Evolutionary conservation across 768 basidiomycete species (phyloP), one percentile per base, ranked within the genome.

Genomic region (Calocybe indica): DNA sequence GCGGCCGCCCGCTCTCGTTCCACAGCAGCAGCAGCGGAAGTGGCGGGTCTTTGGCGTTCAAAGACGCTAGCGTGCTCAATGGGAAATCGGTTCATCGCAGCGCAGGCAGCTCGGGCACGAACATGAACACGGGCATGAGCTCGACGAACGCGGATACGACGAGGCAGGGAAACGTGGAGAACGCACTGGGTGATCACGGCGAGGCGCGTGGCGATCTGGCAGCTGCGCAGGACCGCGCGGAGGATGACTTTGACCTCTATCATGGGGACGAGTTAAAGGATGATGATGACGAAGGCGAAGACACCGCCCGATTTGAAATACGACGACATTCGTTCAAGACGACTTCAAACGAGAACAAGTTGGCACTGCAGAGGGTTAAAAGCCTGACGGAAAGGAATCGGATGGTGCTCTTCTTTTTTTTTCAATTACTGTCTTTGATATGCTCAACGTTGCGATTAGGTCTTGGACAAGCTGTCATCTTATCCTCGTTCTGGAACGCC

Each of bases 361-460:
- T 71, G 37, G 80, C 85, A 3, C 62, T 90, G 50, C 79, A 85
- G 60, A 74, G 85, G 39, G 85, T 85, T 30, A 80, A 75, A 65
- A 86, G 72, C 50, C 70, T 90, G 41, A 78, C 83, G 11, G 77
- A 87, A 56, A 74, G 85, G 47, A 90, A 86, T 67, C 76, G 82
- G 56, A 73, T 83, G 75, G 87, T 88, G 58, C 57, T 83, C 62
- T 1, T 14, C 40, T 45, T 52, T 49, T 52, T 39, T 50, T 53
- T 41, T 53, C 37, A 45, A 40, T n/a, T 12, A 48, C 57, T 54
- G 51, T 50, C 50, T 14, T 5, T 46, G 51, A 35, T 52, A 37
- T 47, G 49, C 52, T 60, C 50, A 43, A 43, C 30, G 34, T 39
- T 15, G 37, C 11, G 43, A 39, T 43, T 53, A 85, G 85, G 81